These are phyloP conservation scores for Aureobasidium lini DNA, from an alignment of 2,329 filamentous ascomycete species.

Conservation along the genomic window DNA sequence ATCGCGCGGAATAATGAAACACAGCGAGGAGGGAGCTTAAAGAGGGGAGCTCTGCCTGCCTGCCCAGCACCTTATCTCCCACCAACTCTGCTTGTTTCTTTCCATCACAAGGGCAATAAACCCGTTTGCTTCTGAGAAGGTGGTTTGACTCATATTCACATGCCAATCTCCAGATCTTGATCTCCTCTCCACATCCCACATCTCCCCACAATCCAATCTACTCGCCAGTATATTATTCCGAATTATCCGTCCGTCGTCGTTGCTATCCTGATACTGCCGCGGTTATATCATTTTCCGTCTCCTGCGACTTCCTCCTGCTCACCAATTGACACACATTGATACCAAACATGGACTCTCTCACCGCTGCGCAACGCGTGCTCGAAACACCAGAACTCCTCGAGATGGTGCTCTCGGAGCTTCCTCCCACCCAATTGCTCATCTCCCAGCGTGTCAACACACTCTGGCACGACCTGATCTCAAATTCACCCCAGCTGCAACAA, in stretches of 20 bases:
- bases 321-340: neutral
- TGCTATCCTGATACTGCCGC: neutral
- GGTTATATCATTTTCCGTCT: neutral
- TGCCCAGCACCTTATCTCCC: neutral
- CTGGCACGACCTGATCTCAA: conserved; percentile 24
- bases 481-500: conserved; percentile 24
- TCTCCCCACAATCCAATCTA: neutral
- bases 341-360: neutral
- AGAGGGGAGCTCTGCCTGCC: neutral
- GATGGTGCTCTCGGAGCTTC: conserved; percentile 28
- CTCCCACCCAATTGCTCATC: conserved; percentile 26
- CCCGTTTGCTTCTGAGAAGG: neutral
- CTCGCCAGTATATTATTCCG: neutral
- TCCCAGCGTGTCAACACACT: conserved; percentile 24
- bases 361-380: conserved; percentile 21
- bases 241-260: neutral
- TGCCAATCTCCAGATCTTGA: neutral
- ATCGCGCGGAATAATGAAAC: neutral
- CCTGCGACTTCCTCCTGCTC: neutral
- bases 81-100: neutral
- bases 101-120: neutral
- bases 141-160: neutral
- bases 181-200: neutral
- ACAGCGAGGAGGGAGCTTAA: neutral
- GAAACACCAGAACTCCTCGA: conserved; percentile 33